Percentiles rank a stretch among this genome's conserved stretches.
phyloP scores from a whole-genome alignment of 2,329 filamentous ascomycete genomes.

The Fonsecaea monophora region DNA sequence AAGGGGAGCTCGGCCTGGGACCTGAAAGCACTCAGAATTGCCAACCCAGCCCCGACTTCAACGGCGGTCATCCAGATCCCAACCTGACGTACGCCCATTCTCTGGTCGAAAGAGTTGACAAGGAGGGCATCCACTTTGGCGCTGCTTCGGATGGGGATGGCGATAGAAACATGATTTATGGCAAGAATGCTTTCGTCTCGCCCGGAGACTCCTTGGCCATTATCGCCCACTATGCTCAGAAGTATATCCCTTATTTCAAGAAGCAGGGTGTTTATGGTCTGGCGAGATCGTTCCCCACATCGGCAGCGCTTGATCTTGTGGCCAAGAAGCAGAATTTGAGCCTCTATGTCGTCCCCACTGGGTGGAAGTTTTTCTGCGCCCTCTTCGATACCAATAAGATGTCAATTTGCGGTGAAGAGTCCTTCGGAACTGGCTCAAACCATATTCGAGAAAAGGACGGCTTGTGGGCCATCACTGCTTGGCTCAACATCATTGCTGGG shows the following conservation, averaged over 20 bases:
- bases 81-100: conserved; percentile 97
- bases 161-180: conserved; percentile 99
- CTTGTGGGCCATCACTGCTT: conserved; percentile 94
- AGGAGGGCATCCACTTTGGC: conserved; percentile 90
- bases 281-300: conserved; percentile 97
- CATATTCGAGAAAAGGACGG: conserved; percentile 99
- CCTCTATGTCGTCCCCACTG: conserved; percentile 96
- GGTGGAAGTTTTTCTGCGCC: conserved; percentile 99
- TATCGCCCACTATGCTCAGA: conserved; percentile 87
- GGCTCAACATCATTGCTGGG: conserved; percentile 98
- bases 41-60: conserved; percentile 89
- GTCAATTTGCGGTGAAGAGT: conserved; percentile 98
- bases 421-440: conserved; percentile 96
- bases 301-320: conserved; percentile 91
- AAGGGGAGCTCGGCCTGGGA: conserved; percentile 86
- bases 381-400: conserved; percentile 94
- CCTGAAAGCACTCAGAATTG: conserved; percentile 86
- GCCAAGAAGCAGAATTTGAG: conserved; percentile 91
- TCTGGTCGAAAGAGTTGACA: conserved; percentile 91
- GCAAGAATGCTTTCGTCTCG: conserved; percentile 93
- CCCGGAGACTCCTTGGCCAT: conserved; percentile 97
- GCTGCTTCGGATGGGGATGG: conserved; percentile 96
- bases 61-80: conserved; percentile 94
- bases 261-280: conserved; percentile 95
- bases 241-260: conserved; percentile 98